Percentiles rank a stretch among this genome's conserved stretches.
Conservation (phyloP, 371 early-diverging fungal species). For the Rhizopus sp. region DNA sequence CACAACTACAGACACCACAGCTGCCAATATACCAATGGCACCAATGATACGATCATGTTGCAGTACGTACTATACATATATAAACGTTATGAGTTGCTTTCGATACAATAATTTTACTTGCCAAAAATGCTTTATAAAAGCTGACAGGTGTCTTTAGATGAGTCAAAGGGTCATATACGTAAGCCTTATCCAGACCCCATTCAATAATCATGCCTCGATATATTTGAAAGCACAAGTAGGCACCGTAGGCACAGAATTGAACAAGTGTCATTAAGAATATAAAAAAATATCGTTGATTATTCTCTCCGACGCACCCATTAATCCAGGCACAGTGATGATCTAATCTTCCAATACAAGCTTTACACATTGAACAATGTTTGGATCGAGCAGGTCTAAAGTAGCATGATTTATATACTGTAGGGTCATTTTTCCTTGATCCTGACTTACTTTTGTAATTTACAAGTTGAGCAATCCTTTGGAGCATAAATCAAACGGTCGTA, state of each 20-base stretch:
- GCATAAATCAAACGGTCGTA: slow-evolving; percentile 68
- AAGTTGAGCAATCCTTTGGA: slow-evolving; percentile 67
- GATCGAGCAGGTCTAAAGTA: slow-evolving; percentile 67
- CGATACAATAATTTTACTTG: slow-evolving; percentile 16
- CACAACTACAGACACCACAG: slow-evolving; percentile 61
- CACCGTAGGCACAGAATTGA: slow-evolving; percentile 67
- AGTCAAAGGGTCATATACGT: slow-evolving; percentile 33
- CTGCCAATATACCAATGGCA: slow-evolving; percentile 63
- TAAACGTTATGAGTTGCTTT: background rate
- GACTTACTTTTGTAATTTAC: slow-evolving; percentile 63
- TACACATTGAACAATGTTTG: slow-evolving; percentile 78
- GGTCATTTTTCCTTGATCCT: background rate
- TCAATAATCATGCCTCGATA: slow-evolving; percentile 55
- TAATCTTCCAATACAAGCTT: slow-evolving; percentile 64
- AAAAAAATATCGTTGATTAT: slow-evolving; percentile 74
- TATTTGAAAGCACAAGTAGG: slow-evolving; percentile 60
- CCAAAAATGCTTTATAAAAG: slow-evolving; percentile 44
- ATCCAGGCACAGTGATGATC: slow-evolving; percentile 86
- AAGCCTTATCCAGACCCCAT: slow-evolving; percentile 52
- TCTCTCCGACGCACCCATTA: slow-evolving; percentile 75
- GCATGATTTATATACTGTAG: background rate
- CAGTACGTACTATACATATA: slow-evolving; percentile 50
- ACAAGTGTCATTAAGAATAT: slow-evolving; percentile 62
- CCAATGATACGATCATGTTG: slow-evolving; percentile 63
- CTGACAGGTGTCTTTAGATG: slow-evolving; percentile 38